phyloP scores from a whole-genome alignment of 768 basidiomycete genomes.

The Asterophora lycoperdoides region DNA sequence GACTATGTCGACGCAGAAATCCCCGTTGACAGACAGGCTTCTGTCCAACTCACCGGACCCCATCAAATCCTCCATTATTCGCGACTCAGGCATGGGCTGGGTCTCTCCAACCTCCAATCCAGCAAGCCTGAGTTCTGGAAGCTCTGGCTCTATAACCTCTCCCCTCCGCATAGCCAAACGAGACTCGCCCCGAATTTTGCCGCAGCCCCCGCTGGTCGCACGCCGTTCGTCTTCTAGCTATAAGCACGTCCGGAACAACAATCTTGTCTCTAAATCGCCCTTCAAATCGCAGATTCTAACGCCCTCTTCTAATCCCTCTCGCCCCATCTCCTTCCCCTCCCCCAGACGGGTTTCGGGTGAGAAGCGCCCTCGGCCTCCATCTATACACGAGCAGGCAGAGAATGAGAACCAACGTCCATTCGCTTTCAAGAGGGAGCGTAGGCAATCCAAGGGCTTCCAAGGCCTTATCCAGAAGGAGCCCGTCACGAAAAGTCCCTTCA shows the following conservation, averaged over 20 bases:
- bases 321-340: slow-evolving; percentile 30
- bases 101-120: slow-evolving; percentile 38
- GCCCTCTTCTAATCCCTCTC: slow-evolving; percentile 37
- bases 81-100: slow-evolving; percentile 66
- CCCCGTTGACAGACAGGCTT: slow-evolving; percentile 55
- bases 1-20: slow-evolving; percentile 36
- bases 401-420: slow-evolving; percentile 68
- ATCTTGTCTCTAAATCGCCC: slow-evolving; percentile 82
- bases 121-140: slow-evolving; percentile 27
- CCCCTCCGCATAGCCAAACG: slow-evolving; percentile 76
- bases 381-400: slow-evolving; percentile 67
- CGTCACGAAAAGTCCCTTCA: slow-evolving; percentile 82
- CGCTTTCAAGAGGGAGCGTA: slow-evolving; percentile 64
- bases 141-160: slow-evolving; percentile 42
- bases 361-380: slow-evolving; percentile 69
- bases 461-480: slow-evolving; percentile 71
- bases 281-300: slow-evolving; percentile 67
- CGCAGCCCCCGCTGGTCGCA: slow-evolving; percentile 46
- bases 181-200: slow-evolving; percentile 41
- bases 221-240: slow-evolving; percentile 76
- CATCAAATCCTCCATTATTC: slow-evolving; percentile 58
- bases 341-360: slow-evolving; percentile 66
- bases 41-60: slow-evolving; percentile 60
- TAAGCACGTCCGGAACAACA: slow-evolving; percentile 70
- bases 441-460: slow-evolving; percentile 72